Conservation (phyloP, 2,329 filamentous ascomycete genomes). For the Akanthomyces uredinophilus region DNA sequence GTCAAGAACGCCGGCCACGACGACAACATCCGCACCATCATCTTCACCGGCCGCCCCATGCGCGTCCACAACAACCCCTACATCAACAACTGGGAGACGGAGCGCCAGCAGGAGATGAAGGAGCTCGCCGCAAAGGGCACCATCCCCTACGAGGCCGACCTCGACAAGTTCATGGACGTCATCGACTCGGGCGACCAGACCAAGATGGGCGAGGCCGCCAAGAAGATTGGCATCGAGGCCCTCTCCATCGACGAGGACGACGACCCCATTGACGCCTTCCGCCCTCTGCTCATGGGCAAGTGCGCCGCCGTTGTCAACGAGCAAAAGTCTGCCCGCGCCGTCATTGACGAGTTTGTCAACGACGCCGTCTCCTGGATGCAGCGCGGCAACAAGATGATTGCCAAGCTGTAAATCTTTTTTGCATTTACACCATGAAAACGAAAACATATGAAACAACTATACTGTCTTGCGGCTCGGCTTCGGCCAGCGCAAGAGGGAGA, state of each 20-base stretch:
- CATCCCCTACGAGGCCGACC: conserved; percentile 89
- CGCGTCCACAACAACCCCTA: conserved; percentile 92
- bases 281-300: conserved; percentile 95
- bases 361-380: conserved; percentile 71
- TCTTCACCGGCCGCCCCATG: conserved; percentile 94
- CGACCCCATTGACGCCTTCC: conserved; percentile 84
- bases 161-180: conserved; percentile 66
- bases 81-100: conserved; percentile 93
- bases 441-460: background rate
- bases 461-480: background rate
- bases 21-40: conserved; percentile 94
- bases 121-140: conserved; percentile 82
- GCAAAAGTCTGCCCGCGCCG: conserved; percentile 82
- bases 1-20: conserved; percentile 88
- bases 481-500: background rate
- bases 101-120: conserved; percentile 86
- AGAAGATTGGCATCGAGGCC: conserved; percentile 53
- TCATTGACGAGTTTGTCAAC: conserved; percentile 88
- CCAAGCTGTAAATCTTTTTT: conserved; percentile 58
- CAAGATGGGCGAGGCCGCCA: conserved; percentile 45
- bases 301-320: conserved; percentile 90
- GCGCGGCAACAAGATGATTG: conserved; percentile 61
- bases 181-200: conserved; percentile 60
- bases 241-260: conserved; percentile 70
- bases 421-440: background rate